Conservation (phyloP, 2,329 filamentous ascomycete species). For the Calonectria pteridis region DNA sequence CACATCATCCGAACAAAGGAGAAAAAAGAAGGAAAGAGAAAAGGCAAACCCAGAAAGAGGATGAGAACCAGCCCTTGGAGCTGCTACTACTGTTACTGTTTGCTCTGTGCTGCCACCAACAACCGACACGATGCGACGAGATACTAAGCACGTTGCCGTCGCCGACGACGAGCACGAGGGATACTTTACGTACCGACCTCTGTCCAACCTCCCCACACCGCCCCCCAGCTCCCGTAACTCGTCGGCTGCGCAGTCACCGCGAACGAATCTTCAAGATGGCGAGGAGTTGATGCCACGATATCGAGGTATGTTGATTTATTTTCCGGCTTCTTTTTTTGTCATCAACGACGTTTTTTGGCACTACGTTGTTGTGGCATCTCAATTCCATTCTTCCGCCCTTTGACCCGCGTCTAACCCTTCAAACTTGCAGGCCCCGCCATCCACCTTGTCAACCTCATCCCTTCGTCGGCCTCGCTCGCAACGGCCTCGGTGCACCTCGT, state of each 20-base stretch:
- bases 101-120: constrained; percentile 28
- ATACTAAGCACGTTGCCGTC: constrained; percentile 36
- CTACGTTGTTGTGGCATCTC: neutral
- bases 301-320: constrained; percentile 49
- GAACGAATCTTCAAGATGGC: constrained; percentile 57
- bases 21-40: neutral
- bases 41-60: constrained; percentile 28
- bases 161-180: constrained; percentile 50
- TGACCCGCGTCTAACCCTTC: constrained; percentile 24
- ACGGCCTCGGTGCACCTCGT: constrained; percentile 69
- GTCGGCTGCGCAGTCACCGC: constrained; percentile 59
- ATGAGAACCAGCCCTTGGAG: constrained; percentile 39
- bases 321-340: neutral
- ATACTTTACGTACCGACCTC: constrained; percentile 75
- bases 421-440: constrained; percentile 68
- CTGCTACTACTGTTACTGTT: constrained; percentile 32
- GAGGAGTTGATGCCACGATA: constrained; percentile 56
- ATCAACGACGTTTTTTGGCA: neutral
- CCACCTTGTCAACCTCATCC: constrained; percentile 75
- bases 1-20: constrained; percentile 12
- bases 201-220: constrained; percentile 77
- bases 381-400: constrained; percentile 9
- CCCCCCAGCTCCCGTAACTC: constrained; percentile 66
- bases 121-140: constrained; percentile 38
- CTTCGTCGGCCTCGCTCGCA: constrained; percentile 71